Base-by-base conservation (phyloP, 345 rosid species). In the Hibiscus trionum region DNA sequence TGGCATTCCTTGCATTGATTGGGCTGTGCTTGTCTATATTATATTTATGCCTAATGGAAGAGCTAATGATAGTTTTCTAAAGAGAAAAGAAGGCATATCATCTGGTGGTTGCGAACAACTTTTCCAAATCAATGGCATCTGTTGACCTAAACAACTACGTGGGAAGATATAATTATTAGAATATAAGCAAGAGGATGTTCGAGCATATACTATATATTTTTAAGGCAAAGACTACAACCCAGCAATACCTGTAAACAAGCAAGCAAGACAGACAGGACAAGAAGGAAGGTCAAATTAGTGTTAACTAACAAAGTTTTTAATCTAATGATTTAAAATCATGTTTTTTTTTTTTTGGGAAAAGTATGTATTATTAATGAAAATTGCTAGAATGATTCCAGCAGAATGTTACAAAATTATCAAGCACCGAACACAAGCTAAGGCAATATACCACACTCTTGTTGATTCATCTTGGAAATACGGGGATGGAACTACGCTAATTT, bases 121-220 rank as follows among this genome's bases (percentile, higher is more conserved):
- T 44, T 46, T 3, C 60, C 70, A 73, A 76, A 74, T 77, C 42
- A 47, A 72, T 76, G 78, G 76, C 82, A 63, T 29, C 5, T 21
- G 77, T 79, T 82, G 83, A 80, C 82, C 78, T 63, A 44, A 63
- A 35, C 24, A 61, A 64, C 67, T 50, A 50, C 21, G 5, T 4
- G 61, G 52, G 37, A 62, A 47, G 58, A 31, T 19, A 2, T 56
- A 24, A 39, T 7, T 37, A 37, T 37, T 37, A 37, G 7, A 39
- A 39, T 8, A 8, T 8, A 39, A 39, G 44, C 10, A 39, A 39
- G 44, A 39, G 10, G 10, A 39, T 39, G 44, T 39, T 8, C 44
- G 11, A 39, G 44, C 44, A 39, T 39, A 8, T 39, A 39, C 44
- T 1, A 35, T 35, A 35, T 39, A 7, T 39, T 39, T 39, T 37